These are phyloP conservation scores for Pogostemon cablin DNA, from an alignment of 257 asterid species.

Conservation along the genomic window DNA sequence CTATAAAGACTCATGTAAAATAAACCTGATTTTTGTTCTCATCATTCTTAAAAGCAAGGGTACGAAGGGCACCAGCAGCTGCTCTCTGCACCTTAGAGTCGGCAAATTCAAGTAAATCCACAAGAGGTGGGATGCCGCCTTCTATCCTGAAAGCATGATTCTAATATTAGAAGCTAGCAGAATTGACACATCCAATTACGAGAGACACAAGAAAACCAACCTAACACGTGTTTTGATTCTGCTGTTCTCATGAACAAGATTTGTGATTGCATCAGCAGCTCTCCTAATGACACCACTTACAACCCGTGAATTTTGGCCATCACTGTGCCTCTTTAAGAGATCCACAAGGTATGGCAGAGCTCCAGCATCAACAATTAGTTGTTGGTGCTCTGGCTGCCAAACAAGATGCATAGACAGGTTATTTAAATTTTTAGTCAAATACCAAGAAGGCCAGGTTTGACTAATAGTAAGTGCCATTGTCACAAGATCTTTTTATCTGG, in stretches of 20 bases:
- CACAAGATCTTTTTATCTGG: background rate
- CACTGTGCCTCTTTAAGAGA: constrained; percentile 71
- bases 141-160: constrained; percentile 61
- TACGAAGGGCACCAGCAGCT: constrained; percentile 96
- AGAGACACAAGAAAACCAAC: constrained; percentile 44
- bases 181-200: constrained; percentile 3
- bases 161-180: constrained; percentile 14
- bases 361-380: constrained; percentile 93
- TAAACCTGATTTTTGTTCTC: constrained; percentile 93
- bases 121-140: constrained; percentile 99
- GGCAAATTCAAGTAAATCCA: constrained; percentile 84
- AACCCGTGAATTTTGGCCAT: constrained; percentile 70
- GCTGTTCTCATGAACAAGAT: constrained; percentile 98
- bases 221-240: constrained; percentile 92
- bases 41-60: constrained; percentile 96
- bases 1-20: background rate
- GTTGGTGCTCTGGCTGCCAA: constrained; percentile 97
- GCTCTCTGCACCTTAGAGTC: constrained; percentile 99
- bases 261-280: constrained; percentile 97
- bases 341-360: constrained; percentile 93
- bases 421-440: background rate
- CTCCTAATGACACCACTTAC: constrained; percentile 84
- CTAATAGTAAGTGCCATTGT: constrained; percentile 1
- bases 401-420: constrained; percentile 25
- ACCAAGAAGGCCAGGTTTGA: constrained; percentile 1